phyloP scores from a whole-genome alignment of 2,329 filamentous ascomycete species.

The Lasiodiplodia gonubiensis region DNA sequence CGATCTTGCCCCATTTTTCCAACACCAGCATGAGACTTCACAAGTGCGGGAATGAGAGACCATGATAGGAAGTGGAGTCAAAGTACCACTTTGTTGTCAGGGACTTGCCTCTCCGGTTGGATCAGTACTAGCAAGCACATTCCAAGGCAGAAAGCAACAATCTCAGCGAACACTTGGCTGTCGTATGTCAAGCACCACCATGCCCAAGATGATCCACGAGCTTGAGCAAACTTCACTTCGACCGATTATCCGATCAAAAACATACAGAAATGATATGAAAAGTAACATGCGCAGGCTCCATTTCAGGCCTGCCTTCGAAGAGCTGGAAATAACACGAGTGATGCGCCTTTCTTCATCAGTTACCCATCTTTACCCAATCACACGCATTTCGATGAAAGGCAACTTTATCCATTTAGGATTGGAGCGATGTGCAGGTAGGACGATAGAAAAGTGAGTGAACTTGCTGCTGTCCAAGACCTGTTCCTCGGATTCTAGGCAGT shows the following conservation, averaged over 20 bases:
- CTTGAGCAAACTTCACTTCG: neutral
- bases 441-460: neutral
- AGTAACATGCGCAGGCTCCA: neutral
- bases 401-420: neutral
- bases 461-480: neutral
- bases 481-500: neutral
- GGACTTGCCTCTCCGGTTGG: neutral
- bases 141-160: neutral
- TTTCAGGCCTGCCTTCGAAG: neutral
- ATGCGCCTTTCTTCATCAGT: neutral
- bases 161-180: neutral
- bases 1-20: slow-evolving; percentile 2
- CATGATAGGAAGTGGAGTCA: neutral
- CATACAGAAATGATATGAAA: neutral
- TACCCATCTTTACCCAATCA: neutral
- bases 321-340: neutral
- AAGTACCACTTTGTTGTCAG: neutral
- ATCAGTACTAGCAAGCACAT: neutral
- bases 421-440: neutral
- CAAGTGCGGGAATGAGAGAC: neutral
- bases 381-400: neutral
- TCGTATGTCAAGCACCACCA: neutral
- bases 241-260: neutral
- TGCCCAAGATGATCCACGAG: neutral
- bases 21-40: neutral